Evolutionary conservation across 441 rosid genomes (phyloP).

Genomic region (Geranium incanum): DNA sequence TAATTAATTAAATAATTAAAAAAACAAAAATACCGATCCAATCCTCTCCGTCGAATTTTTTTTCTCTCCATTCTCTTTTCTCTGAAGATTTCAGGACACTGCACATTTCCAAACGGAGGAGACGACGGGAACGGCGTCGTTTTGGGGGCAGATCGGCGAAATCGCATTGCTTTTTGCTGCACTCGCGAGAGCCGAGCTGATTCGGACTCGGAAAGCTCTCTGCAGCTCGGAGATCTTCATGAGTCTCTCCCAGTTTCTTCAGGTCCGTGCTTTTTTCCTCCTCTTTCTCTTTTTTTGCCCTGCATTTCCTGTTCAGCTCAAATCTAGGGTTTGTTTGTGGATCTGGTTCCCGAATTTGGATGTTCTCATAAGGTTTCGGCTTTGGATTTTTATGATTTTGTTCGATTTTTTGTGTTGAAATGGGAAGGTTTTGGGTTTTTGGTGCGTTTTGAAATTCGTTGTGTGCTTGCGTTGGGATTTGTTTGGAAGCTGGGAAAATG

Average conservation of each 20-base stretch:
- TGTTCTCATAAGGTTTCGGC: too few species aligned
- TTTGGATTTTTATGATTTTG: not conserved
- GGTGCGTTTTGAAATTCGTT: not conserved
- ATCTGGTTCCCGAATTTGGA: not conserved
- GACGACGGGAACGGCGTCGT: conserved; percentile 4
- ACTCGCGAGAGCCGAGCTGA: not conserved
- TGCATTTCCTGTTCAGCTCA: not conserved
- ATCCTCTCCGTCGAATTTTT: not conserved
- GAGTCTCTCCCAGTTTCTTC: not conserved
- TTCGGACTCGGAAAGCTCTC: not conserved
- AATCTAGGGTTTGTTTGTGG: not conserved
- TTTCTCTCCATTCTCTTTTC: not conserved
- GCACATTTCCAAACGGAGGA: not conserved
- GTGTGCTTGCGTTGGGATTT: conserved; percentile 5
- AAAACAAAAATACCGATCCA: not conserved
- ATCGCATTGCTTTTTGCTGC: not conserved
- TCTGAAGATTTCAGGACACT: not conserved
- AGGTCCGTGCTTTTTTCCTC: not conserved
- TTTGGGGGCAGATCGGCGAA: not conserved
- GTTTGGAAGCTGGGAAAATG: conserved; percentile 19
- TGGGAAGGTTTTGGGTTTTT: conserved; percentile 10
- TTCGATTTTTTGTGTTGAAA: not conserved
- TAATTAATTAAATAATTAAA: not conserved
- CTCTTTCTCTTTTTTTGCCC: not conserved
- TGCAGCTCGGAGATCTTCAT: conserved; percentile 1